Evolutionary conservation across 768 basidiomycete genomes (phyloP).

Genomic region (Boletus sensibilis): DNA sequence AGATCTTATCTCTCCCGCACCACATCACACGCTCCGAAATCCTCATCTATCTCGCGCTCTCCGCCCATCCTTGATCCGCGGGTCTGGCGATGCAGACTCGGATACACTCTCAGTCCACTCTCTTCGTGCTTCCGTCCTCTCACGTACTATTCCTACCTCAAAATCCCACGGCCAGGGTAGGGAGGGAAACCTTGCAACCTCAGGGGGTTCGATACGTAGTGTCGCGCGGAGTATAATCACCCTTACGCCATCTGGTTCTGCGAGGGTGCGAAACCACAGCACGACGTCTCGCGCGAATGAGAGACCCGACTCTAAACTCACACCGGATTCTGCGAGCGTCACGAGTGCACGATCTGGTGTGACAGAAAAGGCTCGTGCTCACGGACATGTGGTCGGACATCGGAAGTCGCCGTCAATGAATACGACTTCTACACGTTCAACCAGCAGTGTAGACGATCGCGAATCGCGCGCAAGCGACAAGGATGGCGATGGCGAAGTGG

Average conservation of each 20-base stretch:
- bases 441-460: not conserved
- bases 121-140: conserved; percentile 44
- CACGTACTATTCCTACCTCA: conserved; percentile 28
- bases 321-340: conserved; percentile 42
- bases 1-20: conserved; percentile 59
- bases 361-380: conserved; percentile 25
- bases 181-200: conserved; percentile 23
- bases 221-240: conserved; percentile 42
- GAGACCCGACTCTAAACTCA: conserved; percentile 73
- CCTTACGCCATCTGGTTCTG: conserved; percentile 15
- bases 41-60: conserved; percentile 28
- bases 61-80: conserved; percentile 30
- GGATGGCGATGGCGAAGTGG: conserved; percentile 5
- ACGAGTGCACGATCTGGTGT: conserved; percentile 26
- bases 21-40: conserved; percentile 27
- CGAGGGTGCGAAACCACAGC: conserved; percentile 27
- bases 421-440: conserved; percentile 8
- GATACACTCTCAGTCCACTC: conserved; percentile 48
- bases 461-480: not conserved
- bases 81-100: conserved; percentile 33
- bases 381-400: conserved; percentile 16
- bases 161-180: conserved; percentile 24
- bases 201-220: conserved; percentile 45
- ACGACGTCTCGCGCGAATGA: conserved; percentile 30
- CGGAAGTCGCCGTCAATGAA: conserved; percentile 24